phyloP scores from a whole-genome alignment of 441 rosid genomes.

The Francoa sonchifolia region DNA sequence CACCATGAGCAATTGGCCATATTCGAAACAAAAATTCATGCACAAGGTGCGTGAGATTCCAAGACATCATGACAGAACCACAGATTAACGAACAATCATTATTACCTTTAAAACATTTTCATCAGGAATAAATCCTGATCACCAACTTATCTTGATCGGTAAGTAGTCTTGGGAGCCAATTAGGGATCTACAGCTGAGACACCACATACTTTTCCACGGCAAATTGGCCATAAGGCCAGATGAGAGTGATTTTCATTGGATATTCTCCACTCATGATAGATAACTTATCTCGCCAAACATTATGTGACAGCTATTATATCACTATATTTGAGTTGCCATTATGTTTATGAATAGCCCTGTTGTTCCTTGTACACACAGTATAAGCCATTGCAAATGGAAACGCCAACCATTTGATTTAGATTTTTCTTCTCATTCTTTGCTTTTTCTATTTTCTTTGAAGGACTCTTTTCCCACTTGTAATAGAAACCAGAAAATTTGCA shows the following conservation, averaged over 20 bases:
- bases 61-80: conserved; percentile 22
- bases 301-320: conserved; percentile 7
- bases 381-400: conserved; percentile 6
- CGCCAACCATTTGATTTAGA: conserved; percentile 3
- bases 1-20: conserved; percentile 38
- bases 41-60: conserved; percentile 33
- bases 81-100: conserved; percentile 16
- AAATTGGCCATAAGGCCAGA: conserved; percentile 10
- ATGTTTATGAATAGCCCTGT: conserved; percentile 11
- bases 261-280: conserved; percentile 20
- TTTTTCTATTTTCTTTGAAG: too few species aligned
- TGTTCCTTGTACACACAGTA: conserved; percentile 11
- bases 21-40: conserved; percentile 30
- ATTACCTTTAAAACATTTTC: conserved; percentile 7
- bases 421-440: too few species aligned
- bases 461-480: too few species aligned
- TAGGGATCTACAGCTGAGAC: conserved; percentile 14
- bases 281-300: conserved; percentile 19
- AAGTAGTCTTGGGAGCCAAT: conserved; percentile 13
- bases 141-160: conserved; percentile 28
- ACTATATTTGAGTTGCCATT: conserved; percentile 8
- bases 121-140: conserved; percentile 28
- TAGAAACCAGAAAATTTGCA: too few species aligned
- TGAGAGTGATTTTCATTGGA: conserved; percentile 13
- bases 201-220: conserved; percentile 9